Conservation (phyloP, 2,329 filamentous ascomycete genomes). For the Chaetomiaceae sp. region DNA sequence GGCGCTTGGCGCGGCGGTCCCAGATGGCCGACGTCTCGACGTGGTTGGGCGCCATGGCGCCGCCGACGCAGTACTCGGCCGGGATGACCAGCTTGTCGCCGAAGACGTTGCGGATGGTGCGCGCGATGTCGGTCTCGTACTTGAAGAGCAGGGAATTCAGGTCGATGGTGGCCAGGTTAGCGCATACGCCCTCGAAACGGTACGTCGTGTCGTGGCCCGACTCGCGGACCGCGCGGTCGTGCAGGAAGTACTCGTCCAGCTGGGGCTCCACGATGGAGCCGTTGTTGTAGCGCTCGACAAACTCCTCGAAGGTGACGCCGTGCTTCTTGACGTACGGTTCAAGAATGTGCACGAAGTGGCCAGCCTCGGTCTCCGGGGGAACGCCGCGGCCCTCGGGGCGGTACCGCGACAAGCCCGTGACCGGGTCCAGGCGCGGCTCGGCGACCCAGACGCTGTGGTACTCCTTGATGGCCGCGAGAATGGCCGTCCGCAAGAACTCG, state of each 20-base stretch:
- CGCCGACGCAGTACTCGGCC: constrained; percentile 68
- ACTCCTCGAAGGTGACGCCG: constrained; percentile 73
- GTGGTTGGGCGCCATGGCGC: constrained; percentile 59
- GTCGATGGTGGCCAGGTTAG: constrained; percentile 86
- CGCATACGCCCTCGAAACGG: constrained; percentile 80
- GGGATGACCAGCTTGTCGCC: constrained; percentile 77
- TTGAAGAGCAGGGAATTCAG: constrained; percentile 94
- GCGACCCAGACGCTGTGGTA: constrained; percentile 86
- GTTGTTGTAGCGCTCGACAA: constrained; percentile 82
- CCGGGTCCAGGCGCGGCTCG: constrained; percentile 68
- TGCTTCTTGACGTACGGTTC: constrained; percentile 79
- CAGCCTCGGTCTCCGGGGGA: constrained; percentile 84
- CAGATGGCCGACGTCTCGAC: constrained; percentile 78
- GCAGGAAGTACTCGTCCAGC: constrained; percentile 89
- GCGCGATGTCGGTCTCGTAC: constrained; percentile 89
- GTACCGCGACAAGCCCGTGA: constrained; percentile 77
- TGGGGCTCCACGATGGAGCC: constrained; percentile 73
- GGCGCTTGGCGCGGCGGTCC: constrained; percentile 80
- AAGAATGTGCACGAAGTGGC: constrained; percentile 78
- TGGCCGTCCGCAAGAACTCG: constrained; percentile 74
- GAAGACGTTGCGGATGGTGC: constrained; percentile 78
- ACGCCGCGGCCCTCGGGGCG: constrained; percentile 77
- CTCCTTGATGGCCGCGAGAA: constrained; percentile 92
- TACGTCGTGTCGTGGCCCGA: constrained; percentile 97
- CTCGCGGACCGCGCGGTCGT: constrained; percentile 91